Evolutionary conservation across 1,139 yeast species (phyloP).

Genomic region (Geotrichum phurueaensis): DNA sequence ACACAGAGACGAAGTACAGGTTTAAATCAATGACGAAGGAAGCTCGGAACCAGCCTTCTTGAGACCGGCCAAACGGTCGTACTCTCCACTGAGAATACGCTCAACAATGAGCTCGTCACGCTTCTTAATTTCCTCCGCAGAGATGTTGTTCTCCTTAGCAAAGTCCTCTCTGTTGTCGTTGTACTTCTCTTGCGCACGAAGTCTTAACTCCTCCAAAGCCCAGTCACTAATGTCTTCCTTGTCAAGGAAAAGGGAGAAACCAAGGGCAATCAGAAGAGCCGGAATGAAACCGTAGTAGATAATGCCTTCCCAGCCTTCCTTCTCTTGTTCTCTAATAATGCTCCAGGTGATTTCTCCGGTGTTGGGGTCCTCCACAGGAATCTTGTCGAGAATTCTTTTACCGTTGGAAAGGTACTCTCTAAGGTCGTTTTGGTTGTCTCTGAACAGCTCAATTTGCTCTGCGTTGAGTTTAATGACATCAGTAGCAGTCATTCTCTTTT

Average conservation of each 20-base stretch:
- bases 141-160: constrained; percentile 48
- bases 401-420: constrained; percentile 51
- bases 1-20: background rate
- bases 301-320: constrained; percentile 81
- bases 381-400: constrained; percentile 71
- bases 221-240: constrained; percentile 50
- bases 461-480: constrained; percentile 53
- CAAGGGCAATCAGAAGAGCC: constrained; percentile 45
- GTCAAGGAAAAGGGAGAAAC: constrained; percentile 45
- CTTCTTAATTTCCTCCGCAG: constrained; percentile 55
- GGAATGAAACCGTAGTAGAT: constrained; percentile 71
- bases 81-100: constrained; percentile 77
- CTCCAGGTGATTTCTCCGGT: constrained; percentile 81
- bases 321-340: constrained; percentile 65
- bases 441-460: constrained; percentile 53
- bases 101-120: constrained; percentile 78
- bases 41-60: constrained; percentile 43
- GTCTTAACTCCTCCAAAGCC: constrained; percentile 79
- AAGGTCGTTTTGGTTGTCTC: constrained; percentile 61
- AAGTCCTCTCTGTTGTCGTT: constrained; percentile 53
- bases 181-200: constrained; percentile 67
- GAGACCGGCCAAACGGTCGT: constrained; percentile 70
- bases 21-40: constrained; percentile 34
- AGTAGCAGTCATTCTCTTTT: constrained; percentile 56
- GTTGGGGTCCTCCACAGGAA: constrained; percentile 72